phyloP scores from a whole-genome alignment of 2,329 filamentous ascomycete genomes.

The Tympanopsis confertula region DNA sequence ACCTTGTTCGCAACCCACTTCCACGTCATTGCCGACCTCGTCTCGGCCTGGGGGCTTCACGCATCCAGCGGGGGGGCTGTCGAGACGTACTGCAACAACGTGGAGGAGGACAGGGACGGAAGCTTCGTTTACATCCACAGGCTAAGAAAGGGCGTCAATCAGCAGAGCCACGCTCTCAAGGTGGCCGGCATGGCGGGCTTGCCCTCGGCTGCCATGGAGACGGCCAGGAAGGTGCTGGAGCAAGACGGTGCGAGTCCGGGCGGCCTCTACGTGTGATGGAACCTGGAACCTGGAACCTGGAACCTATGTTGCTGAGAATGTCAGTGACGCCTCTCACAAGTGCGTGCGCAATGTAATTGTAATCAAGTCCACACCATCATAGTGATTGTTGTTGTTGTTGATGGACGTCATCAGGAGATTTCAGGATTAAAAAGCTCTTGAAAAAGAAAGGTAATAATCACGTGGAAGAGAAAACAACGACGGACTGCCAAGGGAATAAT shows the following conservation, averaged over 20 bases:
- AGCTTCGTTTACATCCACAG: conserved; percentile 81
- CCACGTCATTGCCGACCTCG: conserved; percentile 72
- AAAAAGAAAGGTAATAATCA: conserved; percentile 17
- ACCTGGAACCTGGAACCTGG: not conserved
- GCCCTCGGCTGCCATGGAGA: conserved; percentile 57
- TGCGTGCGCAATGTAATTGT: too few species aligned
- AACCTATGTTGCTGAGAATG: not conserved
- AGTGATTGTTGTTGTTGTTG: conserved; percentile 43
- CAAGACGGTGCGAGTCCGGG: conserved; percentile 4
- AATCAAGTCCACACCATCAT: too few species aligned
- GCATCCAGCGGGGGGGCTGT: conserved; percentile 28
- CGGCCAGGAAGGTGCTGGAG: conserved; percentile 50
- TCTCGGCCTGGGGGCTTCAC: conserved; percentile 34
- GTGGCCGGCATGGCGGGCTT: conserved; percentile 81
- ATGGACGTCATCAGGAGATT: conserved; percentile 39
- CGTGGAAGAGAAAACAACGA: conserved; percentile 3
- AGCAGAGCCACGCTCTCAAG: conserved; percentile 80
- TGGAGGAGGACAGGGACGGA: conserved; percentile 58
- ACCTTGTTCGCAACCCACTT: conserved; percentile 94
- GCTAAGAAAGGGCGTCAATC: conserved; percentile 71
- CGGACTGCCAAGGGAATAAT: too few species aligned
- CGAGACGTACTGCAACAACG: conserved; percentile 78
- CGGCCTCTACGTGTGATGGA: not conserved
- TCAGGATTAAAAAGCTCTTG: conserved; percentile 64
- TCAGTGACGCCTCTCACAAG: not conserved